Percentiles rank a stretch among this genome's conserved stretches.
Evolutionary conservation across 2,329 filamentous ascomycete species (phyloP).

Genomic region (Didymella arachidicola): DNA sequence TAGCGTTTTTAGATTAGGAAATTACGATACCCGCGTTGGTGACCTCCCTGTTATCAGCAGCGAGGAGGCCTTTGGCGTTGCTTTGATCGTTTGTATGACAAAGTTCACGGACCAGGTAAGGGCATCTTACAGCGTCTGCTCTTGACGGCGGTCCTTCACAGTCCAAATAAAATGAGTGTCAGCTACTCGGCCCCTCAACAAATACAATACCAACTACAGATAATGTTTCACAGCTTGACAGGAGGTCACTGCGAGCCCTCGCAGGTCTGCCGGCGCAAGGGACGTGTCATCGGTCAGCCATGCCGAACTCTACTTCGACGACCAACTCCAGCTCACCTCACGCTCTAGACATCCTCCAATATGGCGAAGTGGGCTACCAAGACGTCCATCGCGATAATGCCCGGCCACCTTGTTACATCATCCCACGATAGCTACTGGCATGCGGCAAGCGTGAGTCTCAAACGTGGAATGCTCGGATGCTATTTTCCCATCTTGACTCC

Average conservation of each 20-base stretch:
- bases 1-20: background rate
- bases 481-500: slow-evolving; percentile 9
- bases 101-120: slow-evolving; percentile 12
- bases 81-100: slow-evolving; percentile 8
- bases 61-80: background rate
- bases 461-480: slow-evolving; percentile 22
- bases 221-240: slow-evolving; percentile 12
- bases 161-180: slow-evolving; percentile 12
- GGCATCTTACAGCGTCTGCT: slow-evolving; percentile 8
- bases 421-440: slow-evolving; percentile 19
- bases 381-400: background rate
- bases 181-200: slow-evolving; percentile 10
- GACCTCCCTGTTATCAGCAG: slow-evolving; percentile 16
- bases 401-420: slow-evolving; percentile 6
- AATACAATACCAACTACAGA: slow-evolving; percentile 1
- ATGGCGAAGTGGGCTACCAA: background rate
- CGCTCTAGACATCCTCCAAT: background rate
- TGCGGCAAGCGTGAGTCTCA: slow-evolving; percentile 18
- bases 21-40: background rate
- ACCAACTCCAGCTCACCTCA: background rate
- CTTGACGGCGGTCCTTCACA: slow-evolving; percentile 9
- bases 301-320: slow-evolving; percentile 17
- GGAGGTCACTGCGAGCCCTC: slow-evolving; percentile 11
- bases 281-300: slow-evolving; percentile 1
- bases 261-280: slow-evolving; percentile 16